phyloP scores from a whole-genome alignment of 257 asterid genomes.

The Petrea volubilis region DNA sequence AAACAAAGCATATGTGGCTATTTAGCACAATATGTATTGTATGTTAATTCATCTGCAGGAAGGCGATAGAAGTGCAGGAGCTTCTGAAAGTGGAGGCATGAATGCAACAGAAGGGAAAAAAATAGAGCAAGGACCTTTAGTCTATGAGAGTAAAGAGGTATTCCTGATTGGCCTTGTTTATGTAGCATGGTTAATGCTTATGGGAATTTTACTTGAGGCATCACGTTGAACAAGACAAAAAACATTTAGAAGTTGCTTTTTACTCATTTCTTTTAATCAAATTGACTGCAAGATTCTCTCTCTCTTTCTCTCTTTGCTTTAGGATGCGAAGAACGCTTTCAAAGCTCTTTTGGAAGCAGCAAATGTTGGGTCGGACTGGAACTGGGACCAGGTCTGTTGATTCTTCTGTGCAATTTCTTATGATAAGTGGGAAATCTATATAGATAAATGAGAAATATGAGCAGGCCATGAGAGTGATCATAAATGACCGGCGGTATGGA shows the following conservation, averaged over 20 bases:
- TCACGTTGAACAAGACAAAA: constrained; percentile 15
- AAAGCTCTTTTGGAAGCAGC: constrained; percentile 71
- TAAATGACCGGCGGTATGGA: constrained; percentile 84
- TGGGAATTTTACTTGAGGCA: neutral
- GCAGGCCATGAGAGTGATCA: constrained; percentile 91
- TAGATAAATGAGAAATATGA: constrained; percentile 23
- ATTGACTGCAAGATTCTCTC: constrained; percentile 6
- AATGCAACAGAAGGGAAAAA: constrained; percentile 58
- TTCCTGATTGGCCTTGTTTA: constrained; percentile 16
- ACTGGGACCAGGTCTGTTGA: constrained; percentile 84
- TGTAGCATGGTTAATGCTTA: neutral
- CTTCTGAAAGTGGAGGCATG: constrained; percentile 41
- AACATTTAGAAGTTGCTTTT: neutral
- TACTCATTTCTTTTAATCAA: constrained; percentile 6
- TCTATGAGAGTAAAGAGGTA: constrained; percentile 89
- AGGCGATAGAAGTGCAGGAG: constrained; percentile 39
- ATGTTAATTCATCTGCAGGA: constrained; percentile 50
- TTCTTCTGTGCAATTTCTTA: constrained; percentile 16
- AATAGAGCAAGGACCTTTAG: constrained; percentile 52
- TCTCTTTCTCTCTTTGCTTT: constrained; percentile 28
- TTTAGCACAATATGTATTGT: constrained; percentile 9
- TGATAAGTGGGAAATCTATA: constrained; percentile 21
- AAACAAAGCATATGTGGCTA: neutral
- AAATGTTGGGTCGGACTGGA: constrained; percentile 88
- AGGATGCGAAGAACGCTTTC: constrained; percentile 92